Evolutionary conservation across 2,329 filamentous ascomycete species (phyloP).

Genomic region (Trichoderma breve): DNA sequence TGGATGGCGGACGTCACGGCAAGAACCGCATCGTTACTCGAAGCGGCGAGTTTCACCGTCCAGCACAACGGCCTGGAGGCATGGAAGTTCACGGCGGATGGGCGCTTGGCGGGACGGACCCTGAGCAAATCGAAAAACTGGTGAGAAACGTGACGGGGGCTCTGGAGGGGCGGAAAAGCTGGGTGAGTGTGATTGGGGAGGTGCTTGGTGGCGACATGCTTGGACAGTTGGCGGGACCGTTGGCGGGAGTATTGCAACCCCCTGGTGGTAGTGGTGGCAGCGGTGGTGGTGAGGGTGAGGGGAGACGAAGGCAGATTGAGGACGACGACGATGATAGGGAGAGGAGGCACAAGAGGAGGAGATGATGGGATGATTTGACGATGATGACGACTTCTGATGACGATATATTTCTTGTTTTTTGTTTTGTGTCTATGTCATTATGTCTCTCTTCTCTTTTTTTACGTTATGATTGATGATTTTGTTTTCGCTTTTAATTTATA

Average conservation of each 20-base stretch:
- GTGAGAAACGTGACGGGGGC: conserved; percentile 33
- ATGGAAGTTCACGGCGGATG: conserved; percentile 43
- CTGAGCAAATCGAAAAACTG: conserved; percentile 37
- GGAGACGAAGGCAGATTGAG: neutral
- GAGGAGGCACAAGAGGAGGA: conserved; percentile 12
- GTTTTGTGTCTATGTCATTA: neutral
- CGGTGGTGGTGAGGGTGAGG: neutral
- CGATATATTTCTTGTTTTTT: neutral
- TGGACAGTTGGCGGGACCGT: neutral
- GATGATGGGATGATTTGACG: conserved; percentile 7
- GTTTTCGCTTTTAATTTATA: neutral
- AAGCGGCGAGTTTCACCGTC: conserved; percentile 44
- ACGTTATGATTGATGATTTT: neutral
- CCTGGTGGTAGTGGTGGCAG: neutral
- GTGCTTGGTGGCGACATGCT: conserved; percentile 22
- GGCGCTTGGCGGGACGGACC: conserved; percentile 46
- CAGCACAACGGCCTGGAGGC: conserved; percentile 32
- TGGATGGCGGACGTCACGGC: conserved; percentile 30
- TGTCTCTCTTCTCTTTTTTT: neutral
- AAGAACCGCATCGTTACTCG: conserved; percentile 35
- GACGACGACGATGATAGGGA: neutral
- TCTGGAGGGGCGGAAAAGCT: conserved; percentile 31
- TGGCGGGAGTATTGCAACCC: conserved; percentile 1
- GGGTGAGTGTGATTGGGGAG: conserved; percentile 29
- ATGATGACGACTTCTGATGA: conserved; percentile 11